Evolutionary conservation across 176 grass and related monocot species (phyloP), one percentile per base, ranked within the genome.

Genomic region (Zea mays): DNA sequence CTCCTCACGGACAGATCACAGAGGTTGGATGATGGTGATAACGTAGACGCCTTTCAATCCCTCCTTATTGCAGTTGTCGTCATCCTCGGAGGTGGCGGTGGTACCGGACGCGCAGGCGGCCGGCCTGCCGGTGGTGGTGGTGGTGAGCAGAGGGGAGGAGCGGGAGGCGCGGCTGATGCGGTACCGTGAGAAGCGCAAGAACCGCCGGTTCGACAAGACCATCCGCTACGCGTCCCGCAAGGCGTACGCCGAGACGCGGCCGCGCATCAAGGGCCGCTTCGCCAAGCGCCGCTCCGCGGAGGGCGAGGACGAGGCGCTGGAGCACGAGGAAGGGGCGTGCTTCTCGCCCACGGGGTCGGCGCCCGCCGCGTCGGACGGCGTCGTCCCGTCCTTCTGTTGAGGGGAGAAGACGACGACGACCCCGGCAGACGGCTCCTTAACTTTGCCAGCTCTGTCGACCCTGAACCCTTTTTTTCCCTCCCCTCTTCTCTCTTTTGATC

Each of bases 141-240:
- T 61, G 77, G 66, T 64, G 20, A 81, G 78, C 77, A 81, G 36
- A 60, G 87, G 89, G 9, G 70, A 59, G 71, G 85, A 97, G 36
- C 73, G 93, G 81, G 83, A 88, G 77, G 93, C 93, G 44, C 86
- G 80, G 41, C 74, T 97, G 83, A 93, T 97, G 90, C 85, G 93
- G 73, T 97, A 97, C 88, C 74, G 90, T 2, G 88, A 93, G 80
- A 97, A 97, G 83, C 82, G 93, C 67, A 97, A 93, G 90, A 90
- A 63, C 83, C 90, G 90, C 14, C 65, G 87, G 13, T 97, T 97
- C 71, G 33, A 90, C 50, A 97, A 97, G 88, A 97, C 90, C 72
- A 93, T 97, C 77, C 81, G 93, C 35, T 97, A 97, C 67, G 90
- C 93, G 41, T 92, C 93, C 65, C 83, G 90, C 59, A 97, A 97